Evolutionary conservation across 2,329 filamentous ascomycete species (phyloP).

Genomic region (Neospermospora avenae): DNA sequence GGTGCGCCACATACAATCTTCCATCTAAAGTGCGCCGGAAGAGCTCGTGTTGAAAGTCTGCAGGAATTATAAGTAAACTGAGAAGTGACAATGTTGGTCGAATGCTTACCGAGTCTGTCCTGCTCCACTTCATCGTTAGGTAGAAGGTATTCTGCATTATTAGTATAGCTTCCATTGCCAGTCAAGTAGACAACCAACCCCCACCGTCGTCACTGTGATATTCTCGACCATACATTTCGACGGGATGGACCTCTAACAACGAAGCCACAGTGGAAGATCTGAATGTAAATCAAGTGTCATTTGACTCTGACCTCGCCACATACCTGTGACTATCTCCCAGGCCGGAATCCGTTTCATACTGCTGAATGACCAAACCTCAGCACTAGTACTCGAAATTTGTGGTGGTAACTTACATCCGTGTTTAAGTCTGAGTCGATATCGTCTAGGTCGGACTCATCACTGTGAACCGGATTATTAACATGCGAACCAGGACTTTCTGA

Average conservation of each 20-base stretch:
- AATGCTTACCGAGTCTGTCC: constrained; percentile 15
- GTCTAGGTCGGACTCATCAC: neutral
- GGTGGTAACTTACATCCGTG: neutral
- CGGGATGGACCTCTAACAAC: neutral
- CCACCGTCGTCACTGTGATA: neutral
- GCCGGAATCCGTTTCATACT: neutral
- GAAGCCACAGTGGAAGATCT: neutral
- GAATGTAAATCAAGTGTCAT: neutral
- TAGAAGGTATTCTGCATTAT: constrained; percentile 15
- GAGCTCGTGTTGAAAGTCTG: constrained; percentile 25
- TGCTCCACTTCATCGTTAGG: constrained; percentile 21
- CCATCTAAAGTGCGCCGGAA: constrained; percentile 22
- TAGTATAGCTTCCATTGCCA: neutral
- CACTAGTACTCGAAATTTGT: neutral
- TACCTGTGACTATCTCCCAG: neutral
- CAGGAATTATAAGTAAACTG: neutral
- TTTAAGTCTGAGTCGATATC: neutral
- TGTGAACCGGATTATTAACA: neutral
- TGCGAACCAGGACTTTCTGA: neutral
- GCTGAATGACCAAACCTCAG: neutral
- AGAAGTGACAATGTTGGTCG: neutral
- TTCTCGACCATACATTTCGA: constrained; percentile 1
- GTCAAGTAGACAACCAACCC: neutral
- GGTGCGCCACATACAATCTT: constrained; percentile 23
- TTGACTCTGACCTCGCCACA: neutral